Base-by-base conservation (phyloP, 208 protist genomes). In the Crithidia bombi region DNA sequence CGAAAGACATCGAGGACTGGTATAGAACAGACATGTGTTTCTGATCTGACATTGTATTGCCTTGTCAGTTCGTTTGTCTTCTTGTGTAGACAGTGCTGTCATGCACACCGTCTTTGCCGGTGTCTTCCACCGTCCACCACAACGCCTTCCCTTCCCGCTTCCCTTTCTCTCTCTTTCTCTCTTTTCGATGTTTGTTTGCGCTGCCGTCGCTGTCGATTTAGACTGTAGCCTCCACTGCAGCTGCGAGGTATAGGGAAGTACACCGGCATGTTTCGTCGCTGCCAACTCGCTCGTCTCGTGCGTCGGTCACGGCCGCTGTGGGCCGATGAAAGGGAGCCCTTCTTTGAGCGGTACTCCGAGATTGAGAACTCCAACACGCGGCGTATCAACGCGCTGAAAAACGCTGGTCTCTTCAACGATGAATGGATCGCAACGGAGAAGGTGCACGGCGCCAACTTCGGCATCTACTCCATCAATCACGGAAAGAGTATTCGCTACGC, bases 391-490 rank as follows among this genome's bases (percentile, higher is more conserved):
- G 85, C 75, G 6, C 49, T 93, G 28, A 79, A 85, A 35, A 55
- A 65, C 1, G 65, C 65, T 38, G 80, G 84, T 12, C 69, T 87
- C 35, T 79, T 79, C 67, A 83, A 89, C 35, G 88, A 96, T 69
- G 88, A 96, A 38, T 96, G 91, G 88, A 90, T 96, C 51, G 91
- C 88, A 10, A 93, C 87, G 12, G 87, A 96, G 51, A 96, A 96
- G 73, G 88, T 96, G 32, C 87, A 96, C 69, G 91, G 91, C 41
- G 91, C 91, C 14, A 96, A 96, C 79, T 96, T 96, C 69, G 86
- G 84, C 21, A 85, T 96, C 35, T 93, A 95, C 77, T 90, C 83
- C 32, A 78, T 81, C n/a, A 75, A 89, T 11, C 67, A 78, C 59
- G 82, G 85, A 7, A 82, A 78, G 21, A 75, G 46, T 15, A 74